Conservation (phyloP, 179 eudicot genomes). For the Spinacia oleracea region DNA sequence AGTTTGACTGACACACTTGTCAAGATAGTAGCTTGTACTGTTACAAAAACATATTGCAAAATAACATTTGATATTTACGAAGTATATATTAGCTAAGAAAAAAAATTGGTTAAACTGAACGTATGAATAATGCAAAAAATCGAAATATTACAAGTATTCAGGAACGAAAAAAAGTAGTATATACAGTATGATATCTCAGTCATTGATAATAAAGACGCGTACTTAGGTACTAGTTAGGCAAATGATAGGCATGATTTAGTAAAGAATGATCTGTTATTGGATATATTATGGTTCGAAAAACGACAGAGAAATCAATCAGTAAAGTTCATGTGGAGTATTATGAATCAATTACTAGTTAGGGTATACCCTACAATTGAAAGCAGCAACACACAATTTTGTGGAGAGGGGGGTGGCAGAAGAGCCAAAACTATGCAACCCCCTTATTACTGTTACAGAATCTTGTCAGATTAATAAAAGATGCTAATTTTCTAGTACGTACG, state of each 20-base stretch:
- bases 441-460: slow-evolving; percentile 22
- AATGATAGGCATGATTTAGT: neutral
- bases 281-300: neutral
- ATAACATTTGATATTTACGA: no score
- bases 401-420: slow-evolving; percentile 9
- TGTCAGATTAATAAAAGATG: slow-evolving; percentile 15
- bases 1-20: no score
- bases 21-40: no score
- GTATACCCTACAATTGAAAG: slow-evolving; percentile 28
- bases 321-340: slow-evolving; percentile 6
- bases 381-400: slow-evolving; percentile 18
- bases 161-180: no score
- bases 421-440: slow-evolving; percentile 4
- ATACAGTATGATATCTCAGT: no score
- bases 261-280: neutral
- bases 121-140: no score
- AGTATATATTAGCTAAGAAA: no score
- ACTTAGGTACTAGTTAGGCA: neutral
- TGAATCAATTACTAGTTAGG: slow-evolving; percentile 8
- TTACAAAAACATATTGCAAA: no score
- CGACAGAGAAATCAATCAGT: slow-evolving; percentile 4
- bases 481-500: neutral
- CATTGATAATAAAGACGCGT: neutral
- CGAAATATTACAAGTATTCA: no score
- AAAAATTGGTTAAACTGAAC: no score